Conservation (phyloP, 129 eudicot genomes). For the Erigeron canadensis region DNA sequence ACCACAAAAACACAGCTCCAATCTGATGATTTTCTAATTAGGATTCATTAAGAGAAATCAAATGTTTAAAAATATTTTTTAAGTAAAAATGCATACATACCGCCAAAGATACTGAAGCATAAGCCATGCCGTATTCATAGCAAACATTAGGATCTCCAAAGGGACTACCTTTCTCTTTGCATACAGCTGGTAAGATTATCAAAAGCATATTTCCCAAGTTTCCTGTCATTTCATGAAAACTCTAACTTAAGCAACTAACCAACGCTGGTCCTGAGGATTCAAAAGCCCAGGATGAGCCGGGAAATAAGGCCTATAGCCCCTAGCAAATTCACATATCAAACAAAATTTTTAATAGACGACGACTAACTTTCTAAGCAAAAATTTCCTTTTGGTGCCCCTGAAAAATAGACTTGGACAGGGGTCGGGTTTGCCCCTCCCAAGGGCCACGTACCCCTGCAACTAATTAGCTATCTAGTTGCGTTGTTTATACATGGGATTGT, state of each 20-base stretch:
- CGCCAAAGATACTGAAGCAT: constrained; percentile 91
- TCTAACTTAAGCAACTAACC: too few species aligned
- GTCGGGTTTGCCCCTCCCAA: too few species aligned
- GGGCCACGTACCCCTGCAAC: too few species aligned
- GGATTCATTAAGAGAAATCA: neutral
- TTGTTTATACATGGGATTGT: neutral
- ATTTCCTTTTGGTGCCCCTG: too few species aligned
- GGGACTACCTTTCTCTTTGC: constrained; percentile 81
- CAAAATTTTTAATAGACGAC: too few species aligned
- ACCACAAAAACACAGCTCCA: constrained; percentile 77
- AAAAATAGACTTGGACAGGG: too few species aligned
- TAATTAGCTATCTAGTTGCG: too few species aligned
- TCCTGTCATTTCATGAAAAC: constrained; percentile 38
- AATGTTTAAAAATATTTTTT: neutral
- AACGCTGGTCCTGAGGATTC: too few species aligned
- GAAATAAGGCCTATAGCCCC: too few species aligned
- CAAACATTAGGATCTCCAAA: constrained; percentile 78
- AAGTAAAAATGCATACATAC: constrained; percentile 44
- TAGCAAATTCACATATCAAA: too few species aligned
- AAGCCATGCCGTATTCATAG: constrained; percentile 53
- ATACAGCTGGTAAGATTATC: constrained; percentile 83
- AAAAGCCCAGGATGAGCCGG: too few species aligned
- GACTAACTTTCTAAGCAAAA: too few species aligned
- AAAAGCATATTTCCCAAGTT: constrained; percentile 80
- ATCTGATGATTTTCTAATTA: constrained; percentile 39